Evolutionary conservation across 148 eudicot species (phyloP).

Genomic region (Bassia scoparia): DNA sequence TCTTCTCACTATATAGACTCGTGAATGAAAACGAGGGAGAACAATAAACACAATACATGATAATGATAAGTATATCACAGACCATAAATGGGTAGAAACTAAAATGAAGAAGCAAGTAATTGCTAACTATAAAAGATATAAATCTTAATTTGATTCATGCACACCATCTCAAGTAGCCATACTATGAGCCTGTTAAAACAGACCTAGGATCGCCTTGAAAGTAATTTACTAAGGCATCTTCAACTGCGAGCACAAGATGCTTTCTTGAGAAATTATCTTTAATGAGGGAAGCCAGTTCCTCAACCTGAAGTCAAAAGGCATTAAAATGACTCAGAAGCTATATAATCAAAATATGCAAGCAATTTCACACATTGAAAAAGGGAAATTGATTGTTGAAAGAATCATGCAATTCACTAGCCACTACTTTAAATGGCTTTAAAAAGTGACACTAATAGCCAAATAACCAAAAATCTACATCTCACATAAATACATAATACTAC

Average conservation of each 20-base stretch:
- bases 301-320: slow-evolving; percentile 52
- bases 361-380: neutral
- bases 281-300: slow-evolving; percentile 87
- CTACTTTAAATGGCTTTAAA: neutral
- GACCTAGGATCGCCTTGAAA: slow-evolving; percentile 74
- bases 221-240: slow-evolving; percentile 68
- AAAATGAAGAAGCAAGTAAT: neutral
- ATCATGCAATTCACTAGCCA: neutral
- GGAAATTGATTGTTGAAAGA: neutral
- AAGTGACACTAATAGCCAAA: too few species aligned
- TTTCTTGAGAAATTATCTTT: slow-evolving; percentile 78
- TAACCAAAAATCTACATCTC: too few species aligned
- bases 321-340: neutral
- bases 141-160: neutral
- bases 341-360: neutral
- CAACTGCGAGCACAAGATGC: slow-evolving; percentile 80
- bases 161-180: neutral
- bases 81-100: neutral
- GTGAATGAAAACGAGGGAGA: neutral
- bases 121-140: too few species aligned
- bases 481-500: too few species aligned
- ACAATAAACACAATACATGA: neutral
- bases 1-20: neutral
- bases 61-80: neutral
- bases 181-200: neutral